Evolutionary conservation across 805 yeast species (phyloP), one percentile per base, ranked within the genome.

Genomic region (Lachancea waltii): DNA sequence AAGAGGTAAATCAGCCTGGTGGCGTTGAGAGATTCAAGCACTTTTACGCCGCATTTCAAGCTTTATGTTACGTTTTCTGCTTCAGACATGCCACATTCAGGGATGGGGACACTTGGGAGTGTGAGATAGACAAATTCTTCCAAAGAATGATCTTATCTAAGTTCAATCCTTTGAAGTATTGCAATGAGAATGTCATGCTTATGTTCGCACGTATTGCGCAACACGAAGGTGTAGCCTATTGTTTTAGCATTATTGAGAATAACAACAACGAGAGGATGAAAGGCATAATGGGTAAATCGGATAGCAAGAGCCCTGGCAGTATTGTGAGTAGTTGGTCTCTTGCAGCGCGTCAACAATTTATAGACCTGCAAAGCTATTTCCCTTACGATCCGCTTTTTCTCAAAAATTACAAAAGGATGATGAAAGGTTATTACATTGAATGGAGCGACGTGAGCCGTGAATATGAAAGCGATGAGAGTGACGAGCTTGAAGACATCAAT

Each of bases 181-280:
- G 96, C 62, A 90, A 89, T 55, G 95, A 85, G 53, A 85, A 94
- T 11, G 97, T 90, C 33, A 95, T 89, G 43, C 71, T 80, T 42
- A 90, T 89, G 69, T 90, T 90, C 68, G 97, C 97, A 9, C 81
- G 86, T 47, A 77, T 92, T 29, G 85, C 97, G 3, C 94, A 90
- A 50, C 79, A 80, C 51, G 85, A 85, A 48, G 86, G 85, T 54
- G 83, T 85, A 14, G 94, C 94, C 36, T 90, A 89, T 63, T 90
- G 97, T 60, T 90, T 84, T 61, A 81, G 95, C 22, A 84, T 92
- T 31, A 85, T 92, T 44, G 97, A 90, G 52, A 85, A 83, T 54
- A 90, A 89, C 62, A 82, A 86, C 51, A 70, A 58, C 36, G 71
- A 67, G 45, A 65, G 63, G 44, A 49, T 62, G 41, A 62, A 67